A percentile compares a stretch with the other conserved stretches of the same genome.
Conservation (phyloP, 2,329 filamentous ascomycete species). For the Sclerotinia trifoliorum region DNA sequence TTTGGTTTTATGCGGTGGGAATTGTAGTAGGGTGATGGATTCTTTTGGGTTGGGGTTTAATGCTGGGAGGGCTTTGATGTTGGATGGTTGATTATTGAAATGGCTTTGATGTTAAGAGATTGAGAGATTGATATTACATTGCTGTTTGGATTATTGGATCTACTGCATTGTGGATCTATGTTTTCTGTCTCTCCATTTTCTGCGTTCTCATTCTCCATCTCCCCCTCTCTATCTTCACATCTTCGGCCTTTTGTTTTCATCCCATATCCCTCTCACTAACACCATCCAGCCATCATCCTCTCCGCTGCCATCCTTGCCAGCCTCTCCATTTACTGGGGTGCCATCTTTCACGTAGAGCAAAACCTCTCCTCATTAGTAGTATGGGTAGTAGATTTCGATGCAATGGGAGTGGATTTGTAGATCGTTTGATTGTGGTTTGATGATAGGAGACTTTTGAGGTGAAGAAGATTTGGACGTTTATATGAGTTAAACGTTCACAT, state of each 20-base stretch:
- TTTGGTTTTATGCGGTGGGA: background rate
- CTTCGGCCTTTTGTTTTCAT: background rate
- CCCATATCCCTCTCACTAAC: background rate
- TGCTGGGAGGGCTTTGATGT: background rate
- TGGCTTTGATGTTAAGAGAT: too few relatives aligned
- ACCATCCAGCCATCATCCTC: slow-evolving; percentile 2
- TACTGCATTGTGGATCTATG: background rate
- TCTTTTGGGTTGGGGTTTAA: background rate
- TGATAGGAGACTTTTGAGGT: too few relatives aligned
- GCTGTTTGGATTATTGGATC: background rate
- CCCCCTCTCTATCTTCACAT: background rate
- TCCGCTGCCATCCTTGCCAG: slow-evolving; percentile 39
- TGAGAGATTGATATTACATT: background rate
- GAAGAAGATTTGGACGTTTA: background rate
- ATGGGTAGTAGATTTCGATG: slow-evolving; percentile 64
- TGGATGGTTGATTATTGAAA: too few relatives aligned
- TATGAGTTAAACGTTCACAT: background rate
- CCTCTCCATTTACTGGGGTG: slow-evolving; percentile 61
- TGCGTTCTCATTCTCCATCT: background rate
- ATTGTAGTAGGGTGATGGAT: background rate
- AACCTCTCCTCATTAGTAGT: slow-evolving; percentile 52
- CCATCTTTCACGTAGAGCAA: slow-evolving; percentile 51
- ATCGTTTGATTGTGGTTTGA: background rate
- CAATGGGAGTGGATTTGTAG: too few relatives aligned
- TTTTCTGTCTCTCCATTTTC: background rate